A percentile compares a stretch with the other conserved stretches of the same genome.
Conservation (phyloP, 2,329 filamentous ascomycete species). For the Microcyclospora pomicola region DNA sequence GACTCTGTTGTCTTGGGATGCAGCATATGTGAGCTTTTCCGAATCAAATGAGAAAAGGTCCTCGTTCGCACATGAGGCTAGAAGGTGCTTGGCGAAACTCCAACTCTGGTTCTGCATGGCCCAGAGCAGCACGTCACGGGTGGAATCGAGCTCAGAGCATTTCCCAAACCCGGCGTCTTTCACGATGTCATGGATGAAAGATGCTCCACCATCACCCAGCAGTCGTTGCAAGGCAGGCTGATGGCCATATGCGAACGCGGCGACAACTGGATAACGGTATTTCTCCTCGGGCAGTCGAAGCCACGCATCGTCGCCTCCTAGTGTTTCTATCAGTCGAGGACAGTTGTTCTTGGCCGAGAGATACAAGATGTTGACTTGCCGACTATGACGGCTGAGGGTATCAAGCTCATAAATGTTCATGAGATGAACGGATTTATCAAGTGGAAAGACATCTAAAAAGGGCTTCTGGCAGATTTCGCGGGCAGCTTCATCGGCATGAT, state of each 20-base stretch:
- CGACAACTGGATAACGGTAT: background rate
- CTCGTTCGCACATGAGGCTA: too few relatives aligned
- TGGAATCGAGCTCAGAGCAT: too few relatives aligned
- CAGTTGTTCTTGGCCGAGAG: background rate
- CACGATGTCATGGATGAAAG: too few relatives aligned
- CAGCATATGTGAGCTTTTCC: too few relatives aligned
- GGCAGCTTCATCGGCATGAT: background rate
- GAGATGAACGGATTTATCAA: background rate
- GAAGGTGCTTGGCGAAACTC: too few relatives aligned
- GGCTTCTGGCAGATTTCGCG: background rate
- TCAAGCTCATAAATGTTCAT: background rate
- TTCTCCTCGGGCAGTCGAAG: background rate
- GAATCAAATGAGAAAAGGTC: too few relatives aligned
- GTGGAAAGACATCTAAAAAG: background rate
- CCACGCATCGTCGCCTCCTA: background rate
- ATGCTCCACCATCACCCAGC: too few relatives aligned
- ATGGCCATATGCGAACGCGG: background rate
- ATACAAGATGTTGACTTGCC: conserved; percentile 2
- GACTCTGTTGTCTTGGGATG: too few relatives aligned
- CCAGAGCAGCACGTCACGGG: too few relatives aligned
- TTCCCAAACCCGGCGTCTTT: too few relatives aligned
- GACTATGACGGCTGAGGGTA: conserved; percentile 10
- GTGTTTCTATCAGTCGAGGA: background rate
- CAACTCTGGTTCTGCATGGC: too few relatives aligned
- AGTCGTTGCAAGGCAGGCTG: too few relatives aligned